A percentile compares a stretch with the other conserved stretches of the same genome.
Conservation (phyloP, 2,329 filamentous ascomycete genomes). For the Rutstroemia sp. region DNA sequence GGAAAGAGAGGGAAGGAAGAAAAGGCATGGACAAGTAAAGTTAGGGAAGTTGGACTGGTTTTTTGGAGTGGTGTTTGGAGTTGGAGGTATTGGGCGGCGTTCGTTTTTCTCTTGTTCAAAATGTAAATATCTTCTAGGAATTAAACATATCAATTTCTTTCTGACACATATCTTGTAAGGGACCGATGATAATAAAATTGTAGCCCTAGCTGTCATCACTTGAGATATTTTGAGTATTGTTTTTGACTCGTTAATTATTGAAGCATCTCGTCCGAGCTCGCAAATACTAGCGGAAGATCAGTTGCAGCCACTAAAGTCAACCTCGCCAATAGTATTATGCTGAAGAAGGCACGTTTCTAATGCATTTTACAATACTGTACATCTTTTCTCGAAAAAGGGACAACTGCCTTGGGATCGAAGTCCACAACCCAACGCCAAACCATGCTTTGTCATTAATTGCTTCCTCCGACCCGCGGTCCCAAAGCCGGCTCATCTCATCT, state of each 20-base stretch:
- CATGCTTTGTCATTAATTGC: constrained; percentile 16
- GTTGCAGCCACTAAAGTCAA: background rate
- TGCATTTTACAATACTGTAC: constrained; percentile 15
- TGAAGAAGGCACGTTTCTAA: constrained; percentile 9
- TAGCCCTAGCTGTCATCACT: too few species aligned
- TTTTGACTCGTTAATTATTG: too few species aligned
- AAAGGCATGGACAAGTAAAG: background rate
- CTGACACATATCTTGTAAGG: too few species aligned
- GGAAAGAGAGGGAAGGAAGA: background rate
- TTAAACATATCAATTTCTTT: too few species aligned
- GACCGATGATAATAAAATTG: too few species aligned
- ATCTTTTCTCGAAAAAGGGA: background rate
- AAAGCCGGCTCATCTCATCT: background rate
- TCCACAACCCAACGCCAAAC: constrained; percentile 24
- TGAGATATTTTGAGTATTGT: too few species aligned
- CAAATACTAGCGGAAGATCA: background rate
- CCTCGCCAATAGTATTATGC: too few species aligned
- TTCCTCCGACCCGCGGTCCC: background rate
- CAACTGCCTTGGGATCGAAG: constrained; percentile 17
- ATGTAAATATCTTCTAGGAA: too few species aligned
- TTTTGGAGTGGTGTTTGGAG: background rate
- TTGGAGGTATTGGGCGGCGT: too few species aligned
- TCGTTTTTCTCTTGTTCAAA: too few species aligned
- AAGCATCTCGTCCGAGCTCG: background rate
- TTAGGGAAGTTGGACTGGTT: background rate